A percentile compares a stretch with the other conserved stretches of the same genome.
Evolutionary conservation across 1,284 basidiomycete genomes (phyloP).

Genomic region (Fereydounia khargensis): DNA sequence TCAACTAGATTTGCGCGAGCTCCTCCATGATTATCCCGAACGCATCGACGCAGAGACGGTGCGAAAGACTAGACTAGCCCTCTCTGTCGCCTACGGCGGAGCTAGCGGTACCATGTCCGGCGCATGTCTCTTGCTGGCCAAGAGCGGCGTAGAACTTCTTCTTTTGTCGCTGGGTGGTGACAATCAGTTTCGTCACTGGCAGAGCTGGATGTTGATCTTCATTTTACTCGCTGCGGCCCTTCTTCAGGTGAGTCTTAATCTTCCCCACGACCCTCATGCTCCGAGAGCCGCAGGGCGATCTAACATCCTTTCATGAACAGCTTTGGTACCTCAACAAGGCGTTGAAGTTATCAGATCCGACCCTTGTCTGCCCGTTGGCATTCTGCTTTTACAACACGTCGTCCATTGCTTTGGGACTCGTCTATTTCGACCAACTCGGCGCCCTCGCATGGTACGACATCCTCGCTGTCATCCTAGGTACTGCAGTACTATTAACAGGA

Average conservation of each 20-base stretch:
- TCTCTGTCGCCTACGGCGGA: slow-evolving; percentile 84
- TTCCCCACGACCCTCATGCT: neutral
- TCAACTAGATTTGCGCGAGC: no score
- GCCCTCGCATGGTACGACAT: slow-evolving; percentile 71
- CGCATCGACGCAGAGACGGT: slow-evolving; percentile 23
- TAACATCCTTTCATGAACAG: slow-evolving; percentile 58
- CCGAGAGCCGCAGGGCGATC: neutral
- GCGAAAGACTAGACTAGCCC: slow-evolving; percentile 64
- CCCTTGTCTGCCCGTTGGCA: slow-evolving; percentile 85
- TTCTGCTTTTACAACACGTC: slow-evolving; percentile 96
- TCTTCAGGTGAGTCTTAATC: slow-evolving; percentile 54
- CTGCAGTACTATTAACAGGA: slow-evolving; percentile 74
- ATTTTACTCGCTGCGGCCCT: slow-evolving; percentile 72
- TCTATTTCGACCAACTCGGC: slow-evolving; percentile 87
- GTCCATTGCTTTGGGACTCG: slow-evolving; percentile 64
- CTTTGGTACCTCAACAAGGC: slow-evolving; percentile 92
- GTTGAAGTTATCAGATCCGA: slow-evolving; percentile 70
- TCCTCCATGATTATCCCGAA: no score
- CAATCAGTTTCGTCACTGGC: slow-evolving; percentile 85
- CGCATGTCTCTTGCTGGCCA: slow-evolving; percentile 88
- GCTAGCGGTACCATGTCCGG: slow-evolving; percentile 88
- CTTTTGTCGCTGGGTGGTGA: slow-evolving; percentile 69
- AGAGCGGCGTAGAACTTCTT: slow-evolving; percentile 86
- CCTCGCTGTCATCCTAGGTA: slow-evolving; percentile 74
- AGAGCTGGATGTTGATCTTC: slow-evolving; percentile 72